These are phyloP conservation scores for Alternaria brassicae DNA, from an alignment of 2,329 filamentous ascomycete genomes.

Conservation along the genomic window DNA sequence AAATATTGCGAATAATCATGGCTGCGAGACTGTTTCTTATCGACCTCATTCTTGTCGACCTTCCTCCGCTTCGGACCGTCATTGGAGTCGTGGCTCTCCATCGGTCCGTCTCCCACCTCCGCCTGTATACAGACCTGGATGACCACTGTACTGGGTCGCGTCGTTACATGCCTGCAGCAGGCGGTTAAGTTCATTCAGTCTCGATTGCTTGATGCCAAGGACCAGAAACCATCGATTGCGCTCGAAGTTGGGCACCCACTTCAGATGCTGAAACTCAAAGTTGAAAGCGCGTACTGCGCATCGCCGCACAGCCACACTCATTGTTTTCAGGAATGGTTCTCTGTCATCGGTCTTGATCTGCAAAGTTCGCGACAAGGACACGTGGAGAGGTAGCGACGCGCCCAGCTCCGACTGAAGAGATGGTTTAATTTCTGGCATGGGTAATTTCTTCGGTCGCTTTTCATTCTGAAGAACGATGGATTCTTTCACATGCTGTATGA, in stretches of 20 bases:
- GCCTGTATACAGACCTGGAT: constrained; percentile 72
- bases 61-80: constrained; percentile 24
- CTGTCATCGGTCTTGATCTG: constrained; percentile 76
- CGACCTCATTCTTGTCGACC: constrained; percentile 16
- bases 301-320: constrained; percentile 55
- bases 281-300: constrained; percentile 61
- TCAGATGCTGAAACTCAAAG: constrained; percentile 56
- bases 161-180: constrained; percentile 74
- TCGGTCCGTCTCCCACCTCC: constrained; percentile 40
- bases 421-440: constrained; percentile 61
- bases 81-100: constrained; percentile 25
- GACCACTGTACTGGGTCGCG: constrained; percentile 65
- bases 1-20: constrained; percentile 64
- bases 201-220: constrained; percentile 61
- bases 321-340: constrained; percentile 67
- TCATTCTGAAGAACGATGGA: constrained; percentile 28
- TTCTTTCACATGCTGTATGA: constrained; percentile 40
- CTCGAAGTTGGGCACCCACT: constrained; percentile 73
- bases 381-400: constrained; percentile 80
- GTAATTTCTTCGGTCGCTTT: constrained; percentile 30
- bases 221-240: constrained; percentile 84
- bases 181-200: constrained; percentile 48
- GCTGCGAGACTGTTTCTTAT: constrained; percentile 2
- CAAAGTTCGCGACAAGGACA: constrained; percentile 86
- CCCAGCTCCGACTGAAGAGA: constrained; percentile 81